phyloP scores from a whole-genome alignment of 108 stramenopile species.

The Pseudonitzschia delicatissima region DNA sequence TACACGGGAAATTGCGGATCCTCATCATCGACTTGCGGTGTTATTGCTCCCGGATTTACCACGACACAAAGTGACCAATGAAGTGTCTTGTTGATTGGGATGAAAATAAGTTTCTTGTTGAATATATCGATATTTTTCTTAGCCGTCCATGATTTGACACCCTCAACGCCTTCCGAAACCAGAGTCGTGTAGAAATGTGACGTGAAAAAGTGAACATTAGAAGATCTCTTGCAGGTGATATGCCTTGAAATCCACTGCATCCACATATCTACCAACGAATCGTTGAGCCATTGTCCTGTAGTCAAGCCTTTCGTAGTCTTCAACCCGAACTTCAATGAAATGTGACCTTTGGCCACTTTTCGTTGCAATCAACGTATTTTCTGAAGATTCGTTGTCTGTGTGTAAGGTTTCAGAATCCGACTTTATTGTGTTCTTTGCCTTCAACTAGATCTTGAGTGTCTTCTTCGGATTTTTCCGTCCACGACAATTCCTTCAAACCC shows the following conservation, averaged over 20 bases:
- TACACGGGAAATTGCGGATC: constrained; percentile 32
- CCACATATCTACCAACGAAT: constrained; percentile 87
- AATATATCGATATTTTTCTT: constrained; percentile 87
- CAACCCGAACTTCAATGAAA: constrained; percentile 56
- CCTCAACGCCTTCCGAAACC: constrained; percentile 48
- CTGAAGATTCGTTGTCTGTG: not conserved
- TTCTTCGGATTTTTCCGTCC: not conserved
- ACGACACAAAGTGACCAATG: constrained; percentile 97
- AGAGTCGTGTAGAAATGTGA: constrained; percentile 88
- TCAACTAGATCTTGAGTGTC: not conserved
- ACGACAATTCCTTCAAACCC: constrained; percentile 27
- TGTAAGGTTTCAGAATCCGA: constrained; percentile 10
- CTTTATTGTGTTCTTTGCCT: too few relatives aligned
- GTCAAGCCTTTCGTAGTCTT: constrained; percentile 56
- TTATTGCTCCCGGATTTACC: constrained; percentile 81
- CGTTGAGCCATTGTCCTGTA: constrained; percentile 82
- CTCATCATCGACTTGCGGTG: not conserved
- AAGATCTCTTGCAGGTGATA: constrained; percentile 36
- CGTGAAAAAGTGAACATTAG: constrained; percentile 72
- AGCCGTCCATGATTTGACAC: constrained; percentile 76
- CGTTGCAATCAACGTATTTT: too few relatives aligned
- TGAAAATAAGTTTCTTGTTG: constrained; percentile 81
- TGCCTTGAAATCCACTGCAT: constrained; percentile 73
- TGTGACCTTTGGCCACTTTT: constrained; percentile 36
- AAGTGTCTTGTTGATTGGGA: constrained; percentile 90